phyloP scores from a whole-genome alignment of 2,329 filamentous ascomycete genomes.

The Colletotrichum trifolii region DNA sequence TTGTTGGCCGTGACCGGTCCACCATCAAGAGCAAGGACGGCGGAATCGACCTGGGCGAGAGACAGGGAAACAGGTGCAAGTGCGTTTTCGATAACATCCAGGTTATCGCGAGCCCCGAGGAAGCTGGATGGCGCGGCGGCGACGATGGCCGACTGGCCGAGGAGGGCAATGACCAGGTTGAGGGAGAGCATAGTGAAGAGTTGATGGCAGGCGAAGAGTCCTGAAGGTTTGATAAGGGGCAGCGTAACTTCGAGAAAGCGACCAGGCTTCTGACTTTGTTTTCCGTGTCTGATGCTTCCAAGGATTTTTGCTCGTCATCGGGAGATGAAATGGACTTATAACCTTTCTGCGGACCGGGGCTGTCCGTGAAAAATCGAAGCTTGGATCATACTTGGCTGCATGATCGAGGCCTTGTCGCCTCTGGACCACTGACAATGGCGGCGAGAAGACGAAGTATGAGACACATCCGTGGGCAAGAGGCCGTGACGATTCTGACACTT shows the following conservation, averaged over 20 bases:
- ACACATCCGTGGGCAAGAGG: conserved; percentile 11
- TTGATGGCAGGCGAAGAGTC: conserved; percentile 18
- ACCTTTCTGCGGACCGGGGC: conserved; percentile 12
- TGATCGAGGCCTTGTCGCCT: neutral
- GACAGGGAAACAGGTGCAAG: conserved; percentile 25
- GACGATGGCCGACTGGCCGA: conserved; percentile 25
- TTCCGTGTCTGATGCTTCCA: conserved; percentile 31
- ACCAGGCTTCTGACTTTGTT: conserved; percentile 30
- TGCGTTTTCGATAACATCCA: conserved; percentile 24
- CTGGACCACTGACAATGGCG: conserved; percentile 3
- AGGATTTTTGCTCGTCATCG: neutral
- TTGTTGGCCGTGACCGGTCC: conserved; percentile 30
- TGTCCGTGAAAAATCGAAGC: conserved; percentile 7
- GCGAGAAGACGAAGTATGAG: conserved; percentile 13
- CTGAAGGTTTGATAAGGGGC: conserved; percentile 17
- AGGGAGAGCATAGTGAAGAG: conserved; percentile 21
- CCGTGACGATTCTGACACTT: neutral
- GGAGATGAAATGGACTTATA: conserved; percentile 35
- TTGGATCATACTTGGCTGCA: neutral
- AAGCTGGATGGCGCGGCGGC: conserved; percentile 15
- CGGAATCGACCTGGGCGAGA: conserved; percentile 21
- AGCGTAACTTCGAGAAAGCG: conserved; percentile 16
- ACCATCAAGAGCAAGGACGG: conserved; percentile 27
- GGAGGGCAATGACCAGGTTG: conserved; percentile 23
- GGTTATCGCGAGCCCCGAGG: conserved; percentile 13